Evolutionary conservation across 495 filamentous ascomycete species (phyloP).

Genomic region (Ascodesmis nigricans): DNA sequence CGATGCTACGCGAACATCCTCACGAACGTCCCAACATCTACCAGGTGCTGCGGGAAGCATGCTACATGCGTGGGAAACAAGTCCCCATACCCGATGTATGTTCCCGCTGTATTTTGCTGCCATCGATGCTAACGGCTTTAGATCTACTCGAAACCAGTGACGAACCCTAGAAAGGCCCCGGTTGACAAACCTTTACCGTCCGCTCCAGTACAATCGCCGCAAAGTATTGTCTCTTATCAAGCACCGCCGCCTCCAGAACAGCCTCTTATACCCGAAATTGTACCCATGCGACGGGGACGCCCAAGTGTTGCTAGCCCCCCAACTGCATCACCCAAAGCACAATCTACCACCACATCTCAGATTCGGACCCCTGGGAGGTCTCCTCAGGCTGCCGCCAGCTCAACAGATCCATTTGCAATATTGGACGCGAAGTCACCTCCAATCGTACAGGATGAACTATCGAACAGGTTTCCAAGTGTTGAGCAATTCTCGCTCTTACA

Average conservation of each 20-base stretch:
- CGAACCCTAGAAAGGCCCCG: slow-evolving; percentile 6
- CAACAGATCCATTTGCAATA: slow-evolving; percentile 74
- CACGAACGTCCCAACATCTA: slow-evolving; percentile 78
- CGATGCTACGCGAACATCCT: slow-evolving; percentile 74
- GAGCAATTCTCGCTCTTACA: slow-evolving; percentile 85
- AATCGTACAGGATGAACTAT: slow-evolving; percentile 47
- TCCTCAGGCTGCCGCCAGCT: slow-evolving; percentile 42
- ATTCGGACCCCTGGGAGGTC: slow-evolving; percentile 12
- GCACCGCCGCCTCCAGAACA: slow-evolving; percentile 46
- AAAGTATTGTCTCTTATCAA: slow-evolving; percentile 28
- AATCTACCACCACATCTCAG: slow-evolving; percentile 17
- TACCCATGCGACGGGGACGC: slow-evolving; percentile 80
- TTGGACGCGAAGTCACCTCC: slow-evolving; percentile 43
- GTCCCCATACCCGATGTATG: slow-evolving; percentile 81
- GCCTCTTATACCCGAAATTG: slow-evolving; percentile 65
- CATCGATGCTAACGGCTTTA: slow-evolving; percentile 5
- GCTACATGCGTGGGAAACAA: slow-evolving; percentile 68
- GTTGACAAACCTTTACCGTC: slow-evolving; percentile 12
- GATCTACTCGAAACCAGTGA: slow-evolving; percentile 14
- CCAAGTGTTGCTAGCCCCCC: too few species aligned
- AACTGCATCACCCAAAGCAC: too few species aligned
- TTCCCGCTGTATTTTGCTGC: slow-evolving; percentile 4
- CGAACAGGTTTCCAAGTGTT: slow-evolving; percentile 66
- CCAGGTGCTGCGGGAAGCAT: slow-evolving; percentile 66
- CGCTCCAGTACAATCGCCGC: slow-evolving; percentile 17